Percentiles rank a stretch among this genome's conserved stretches.
These are phyloP conservation scores for Phanerochaete sordida DNA, from an alignment of 768 basidiomycete genomes.

Conservation along the genomic window DNA sequence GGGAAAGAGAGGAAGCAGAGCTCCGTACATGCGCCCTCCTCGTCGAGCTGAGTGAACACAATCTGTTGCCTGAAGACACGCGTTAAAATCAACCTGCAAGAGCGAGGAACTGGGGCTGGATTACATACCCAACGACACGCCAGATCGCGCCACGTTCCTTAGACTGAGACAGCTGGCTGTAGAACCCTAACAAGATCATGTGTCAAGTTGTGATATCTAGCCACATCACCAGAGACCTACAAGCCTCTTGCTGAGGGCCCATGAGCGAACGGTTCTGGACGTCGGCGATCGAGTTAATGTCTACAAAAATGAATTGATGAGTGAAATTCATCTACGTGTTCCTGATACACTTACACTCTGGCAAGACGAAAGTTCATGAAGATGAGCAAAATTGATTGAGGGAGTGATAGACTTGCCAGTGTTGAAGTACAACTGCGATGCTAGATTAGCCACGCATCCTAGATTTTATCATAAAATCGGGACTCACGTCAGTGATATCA, in stretches of 20 bases:
- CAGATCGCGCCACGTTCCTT: conserved; percentile 46
- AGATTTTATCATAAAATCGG: neutral
- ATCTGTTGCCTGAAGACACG: conserved; percentile 62
- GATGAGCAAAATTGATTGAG: too few species aligned
- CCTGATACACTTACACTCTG: conserved; percentile 12
- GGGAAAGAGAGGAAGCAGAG: neutral
- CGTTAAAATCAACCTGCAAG: too few species aligned
- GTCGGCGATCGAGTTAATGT: conserved; percentile 40
- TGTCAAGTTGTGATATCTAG: neutral
- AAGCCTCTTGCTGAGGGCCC: conserved; percentile 52
- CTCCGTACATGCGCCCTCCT: conserved; percentile 31
- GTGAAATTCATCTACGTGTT: neutral
- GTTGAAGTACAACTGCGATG: conserved; percentile 43
- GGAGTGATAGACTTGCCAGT: conserved; percentile 36
- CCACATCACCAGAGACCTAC: conserved; percentile 23
- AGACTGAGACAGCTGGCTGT: conserved; percentile 42
- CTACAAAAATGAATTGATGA: conserved; percentile 23
- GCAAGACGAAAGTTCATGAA: neutral
- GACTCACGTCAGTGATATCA: conserved; percentile 51
- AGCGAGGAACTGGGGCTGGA: too few species aligned
- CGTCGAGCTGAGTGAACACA: conserved; percentile 48
- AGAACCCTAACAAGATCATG: conserved; percentile 37
- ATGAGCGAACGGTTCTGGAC: conserved; percentile 48
- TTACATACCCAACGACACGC: conserved; percentile 46
- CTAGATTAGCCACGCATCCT: neutral